These are phyloP conservation scores for Globisporangium nagaii DNA, from an alignment of 352 stramenopile genomes.

Conservation along the genomic window DNA sequence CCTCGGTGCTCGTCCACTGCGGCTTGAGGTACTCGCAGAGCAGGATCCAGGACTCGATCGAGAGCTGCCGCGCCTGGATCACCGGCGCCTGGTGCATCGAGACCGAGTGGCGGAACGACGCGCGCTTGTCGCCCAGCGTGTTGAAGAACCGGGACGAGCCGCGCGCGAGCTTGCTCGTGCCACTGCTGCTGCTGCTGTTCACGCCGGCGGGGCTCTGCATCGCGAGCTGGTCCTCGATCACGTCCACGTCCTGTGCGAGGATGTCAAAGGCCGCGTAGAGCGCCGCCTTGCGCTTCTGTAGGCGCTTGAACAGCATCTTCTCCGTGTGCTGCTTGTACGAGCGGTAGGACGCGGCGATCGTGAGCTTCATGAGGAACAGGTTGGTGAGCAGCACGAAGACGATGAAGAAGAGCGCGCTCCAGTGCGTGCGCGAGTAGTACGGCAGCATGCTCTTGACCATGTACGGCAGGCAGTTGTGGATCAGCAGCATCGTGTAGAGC, in stretches of 20 bases:
- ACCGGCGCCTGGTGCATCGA: conserved; percentile 35
- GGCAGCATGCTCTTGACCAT: conserved; percentile 82
- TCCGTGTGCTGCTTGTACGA: conserved; percentile 86
- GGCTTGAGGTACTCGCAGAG: conserved; percentile 72
- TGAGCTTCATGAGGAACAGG: conserved; percentile 80
- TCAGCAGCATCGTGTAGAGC: conserved; percentile 80
- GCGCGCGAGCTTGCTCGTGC: conserved; percentile 14
- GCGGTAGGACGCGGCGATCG: conserved; percentile 78
- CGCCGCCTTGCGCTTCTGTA: conserved; percentile 81
- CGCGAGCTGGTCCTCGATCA: conserved; percentile 23
- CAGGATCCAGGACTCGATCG: conserved; percentile 63
- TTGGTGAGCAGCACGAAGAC: conserved; percentile 77
- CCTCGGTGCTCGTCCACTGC: conserved; percentile 68
- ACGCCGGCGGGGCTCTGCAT: neutral
- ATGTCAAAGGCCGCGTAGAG: conserved; percentile 77
- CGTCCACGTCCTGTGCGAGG: conserved; percentile 51
- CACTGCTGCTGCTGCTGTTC: neutral
- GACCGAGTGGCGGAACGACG: conserved; percentile 34
- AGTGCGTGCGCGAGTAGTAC: conserved; percentile 74
- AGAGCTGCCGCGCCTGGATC: conserved; percentile 49
- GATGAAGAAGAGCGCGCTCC: conserved; percentile 78
- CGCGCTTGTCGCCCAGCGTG: conserved; percentile 24
- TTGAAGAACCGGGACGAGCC: conserved; percentile 66
- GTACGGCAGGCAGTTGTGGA: conserved; percentile 74
- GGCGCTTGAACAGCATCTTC: conserved; percentile 78